Conservation (phyloP, 2,329 filamentous ascomycete genomes). For the Coccinonectria pachysandricola region DNA sequence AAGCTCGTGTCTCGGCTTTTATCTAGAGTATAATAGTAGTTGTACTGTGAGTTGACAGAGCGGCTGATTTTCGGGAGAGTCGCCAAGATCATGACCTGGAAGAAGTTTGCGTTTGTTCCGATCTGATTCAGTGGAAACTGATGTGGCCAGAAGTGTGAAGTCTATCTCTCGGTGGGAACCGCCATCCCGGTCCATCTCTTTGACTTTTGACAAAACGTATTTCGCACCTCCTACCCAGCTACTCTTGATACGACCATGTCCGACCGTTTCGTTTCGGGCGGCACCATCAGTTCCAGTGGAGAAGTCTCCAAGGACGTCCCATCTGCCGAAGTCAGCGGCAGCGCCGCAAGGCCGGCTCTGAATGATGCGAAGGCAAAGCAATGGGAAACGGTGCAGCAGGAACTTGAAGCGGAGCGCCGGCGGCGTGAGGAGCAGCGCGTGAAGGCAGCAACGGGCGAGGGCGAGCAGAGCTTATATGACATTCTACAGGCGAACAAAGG, state of each 20-base stretch:
- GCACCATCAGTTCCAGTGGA: conserved; percentile 31
- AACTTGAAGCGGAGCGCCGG: conserved; percentile 51
- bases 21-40: too few species aligned
- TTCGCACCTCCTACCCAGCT: too few species aligned
- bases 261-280: conserved; percentile 45
- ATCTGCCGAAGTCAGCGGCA: conserved; percentile 1
- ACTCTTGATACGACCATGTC: conserved; percentile 38
- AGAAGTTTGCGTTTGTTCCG: too few species aligned
- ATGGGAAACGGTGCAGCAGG: conserved; percentile 55
- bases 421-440: conserved; percentile 41
- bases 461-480: conserved; percentile 57
- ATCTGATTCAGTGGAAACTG: too few species aligned
- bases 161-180: too few species aligned
- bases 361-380: conserved; percentile 27
- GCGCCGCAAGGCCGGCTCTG: conserved; percentile 9
- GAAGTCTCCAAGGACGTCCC: conserved; percentile 14
- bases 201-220: too few species aligned
- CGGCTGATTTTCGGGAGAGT: conserved; percentile 9
- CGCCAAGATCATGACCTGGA: too few species aligned
- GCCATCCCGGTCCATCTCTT: too few species aligned
- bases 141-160: too few species aligned
- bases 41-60: too few species aligned
- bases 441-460: conserved; percentile 30
- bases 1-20: neutral
- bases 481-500: conserved; percentile 75